These are phyloP conservation scores for Penicillium silybi DNA, from an alignment of 495 filamentous ascomycete species.

Conservation along the genomic window DNA sequence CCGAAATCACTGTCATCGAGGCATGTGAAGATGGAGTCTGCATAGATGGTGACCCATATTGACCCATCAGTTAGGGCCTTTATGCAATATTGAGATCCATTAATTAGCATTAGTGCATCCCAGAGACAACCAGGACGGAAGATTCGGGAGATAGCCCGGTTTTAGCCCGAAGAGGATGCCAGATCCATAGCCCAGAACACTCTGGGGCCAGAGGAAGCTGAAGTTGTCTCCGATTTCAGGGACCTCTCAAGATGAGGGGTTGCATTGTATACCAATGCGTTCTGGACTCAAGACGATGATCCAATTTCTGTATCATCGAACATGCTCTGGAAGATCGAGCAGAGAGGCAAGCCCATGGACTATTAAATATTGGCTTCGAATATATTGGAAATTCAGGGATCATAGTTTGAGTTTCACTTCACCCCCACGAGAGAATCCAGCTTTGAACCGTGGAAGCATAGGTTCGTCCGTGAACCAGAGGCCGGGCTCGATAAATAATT, in stretches of 20 bases:
- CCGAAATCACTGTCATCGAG: neutral
- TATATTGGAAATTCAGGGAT: neutral
- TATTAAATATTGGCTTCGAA: neutral
- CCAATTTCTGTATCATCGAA: neutral
- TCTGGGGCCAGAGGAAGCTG: neutral
- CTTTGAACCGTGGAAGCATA: neutral
- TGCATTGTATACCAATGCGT: too few species aligned
- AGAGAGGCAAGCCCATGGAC: neutral
- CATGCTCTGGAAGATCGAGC: neutral
- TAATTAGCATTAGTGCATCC: too few species aligned
- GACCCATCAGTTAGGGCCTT: neutral
- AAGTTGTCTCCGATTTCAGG: too few species aligned
- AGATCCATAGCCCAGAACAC: neutral
- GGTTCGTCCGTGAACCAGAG: constrained; percentile 10
- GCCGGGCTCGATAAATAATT: neutral
- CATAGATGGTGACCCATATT: neutral
- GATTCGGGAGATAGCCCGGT: neutral
- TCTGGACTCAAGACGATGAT: neutral
- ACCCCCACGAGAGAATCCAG: neutral
- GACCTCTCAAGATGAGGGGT: neutral
- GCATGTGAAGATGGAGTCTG: neutral
- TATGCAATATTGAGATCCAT: neutral
- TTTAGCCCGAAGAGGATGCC: neutral
- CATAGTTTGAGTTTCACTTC: neutral
- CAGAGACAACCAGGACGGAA: neutral